Evolutionary conservation across 1,139 yeast species (phyloP).

Genomic region (Hansenula sp.): DNA sequence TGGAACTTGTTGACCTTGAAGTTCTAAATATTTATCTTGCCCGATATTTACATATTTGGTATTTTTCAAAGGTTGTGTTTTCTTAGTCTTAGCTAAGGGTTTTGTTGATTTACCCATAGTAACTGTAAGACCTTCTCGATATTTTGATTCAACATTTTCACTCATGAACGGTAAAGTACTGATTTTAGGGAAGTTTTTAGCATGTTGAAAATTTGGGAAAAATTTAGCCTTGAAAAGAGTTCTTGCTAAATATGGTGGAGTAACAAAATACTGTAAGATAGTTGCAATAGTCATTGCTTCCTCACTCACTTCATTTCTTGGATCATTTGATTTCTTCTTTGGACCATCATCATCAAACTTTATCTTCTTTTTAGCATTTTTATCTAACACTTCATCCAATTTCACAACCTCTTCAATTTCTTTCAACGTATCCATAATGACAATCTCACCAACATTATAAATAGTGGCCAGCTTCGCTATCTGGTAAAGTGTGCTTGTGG

Average conservation of each 20-base stretch:
- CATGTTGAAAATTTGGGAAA: conserved; percentile 53
- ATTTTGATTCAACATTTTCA: conserved; percentile 28
- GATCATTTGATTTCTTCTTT: conserved; percentile 2
- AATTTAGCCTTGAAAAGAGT: conserved; percentile 50
- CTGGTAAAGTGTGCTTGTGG: conserved; percentile 70
- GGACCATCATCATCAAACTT: too few species aligned
- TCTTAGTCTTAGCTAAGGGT: conserved; percentile 34
- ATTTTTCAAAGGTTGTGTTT: conserved; percentile 45
- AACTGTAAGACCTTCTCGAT: conserved; percentile 71
- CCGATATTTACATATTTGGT: conserved; percentile 82
- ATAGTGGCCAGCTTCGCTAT: conserved; percentile 72
- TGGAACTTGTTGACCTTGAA: conserved; percentile 64
- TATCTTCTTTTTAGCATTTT: conserved; percentile 23
- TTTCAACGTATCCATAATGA: conserved; percentile 50
- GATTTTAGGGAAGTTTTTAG: conserved; percentile 66
- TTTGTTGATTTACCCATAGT: conserved; percentile 43
- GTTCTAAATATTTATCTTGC: conserved; percentile 48
- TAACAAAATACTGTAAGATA: conserved; percentile 74
- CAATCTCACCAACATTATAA: conserved; percentile 68
- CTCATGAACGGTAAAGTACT: conserved; percentile 73
- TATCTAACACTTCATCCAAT: conserved; percentile 9
- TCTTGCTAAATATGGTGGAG: conserved; percentile 79
- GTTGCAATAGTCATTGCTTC: conserved; percentile 60
- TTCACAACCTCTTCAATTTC: conserved; percentile 26
- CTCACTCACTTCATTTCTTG: conserved; percentile 21